Base-by-base conservation (phyloP, 331 rosid genomes). In the Rosa hybrid region DNA sequence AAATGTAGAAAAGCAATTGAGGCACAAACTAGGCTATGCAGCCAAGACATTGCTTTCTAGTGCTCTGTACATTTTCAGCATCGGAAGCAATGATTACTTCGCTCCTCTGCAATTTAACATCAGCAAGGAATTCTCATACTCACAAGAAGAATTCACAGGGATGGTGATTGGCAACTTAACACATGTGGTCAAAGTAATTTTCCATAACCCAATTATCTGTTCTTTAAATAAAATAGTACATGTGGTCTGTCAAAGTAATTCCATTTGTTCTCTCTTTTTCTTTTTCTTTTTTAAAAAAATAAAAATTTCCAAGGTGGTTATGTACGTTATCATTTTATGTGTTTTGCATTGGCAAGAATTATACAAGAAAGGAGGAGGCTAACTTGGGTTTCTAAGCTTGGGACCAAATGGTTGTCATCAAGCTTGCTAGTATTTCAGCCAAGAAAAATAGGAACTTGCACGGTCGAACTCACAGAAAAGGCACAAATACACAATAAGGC, bases 101-200 rank as follows among this genome's bases (percentile, higher is more conserved):
- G 7, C 42, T 11, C 56, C 74, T 18, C 41, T 30, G 12, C 5
- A 0, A 7, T 20, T 2, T 42, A 3, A 4, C 63, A 7, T 21
- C 64, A 57, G 64, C 27, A 51, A 51, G n/a, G 42, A 63, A 49
- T 57, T 38, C 54, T 71, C 82, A 12, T 41, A 75, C 59, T n/a
- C 88, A 20, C 71, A 48, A 45, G 34, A 70, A 64, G 77, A 88
- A 75, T 86, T 81, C 4, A 86, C 82, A 5, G 70, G 71, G 14
- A 74, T 85, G 83, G 92, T 91, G 49, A 81, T 86, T 25, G 87
- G 85, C 48, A 90, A 86, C 77, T 48, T 87, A 5, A 80, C 91
- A 49, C 16, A 49, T 49, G 53, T 49, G 48, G 78, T 87, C 59
- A 25, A 85, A 84, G 90, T 49, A 49, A 49, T 49, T 49, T 49